phyloP scores from a whole-genome alignment of 1,284 basidiomycete species.

The Thecaphora frezii region DNA sequence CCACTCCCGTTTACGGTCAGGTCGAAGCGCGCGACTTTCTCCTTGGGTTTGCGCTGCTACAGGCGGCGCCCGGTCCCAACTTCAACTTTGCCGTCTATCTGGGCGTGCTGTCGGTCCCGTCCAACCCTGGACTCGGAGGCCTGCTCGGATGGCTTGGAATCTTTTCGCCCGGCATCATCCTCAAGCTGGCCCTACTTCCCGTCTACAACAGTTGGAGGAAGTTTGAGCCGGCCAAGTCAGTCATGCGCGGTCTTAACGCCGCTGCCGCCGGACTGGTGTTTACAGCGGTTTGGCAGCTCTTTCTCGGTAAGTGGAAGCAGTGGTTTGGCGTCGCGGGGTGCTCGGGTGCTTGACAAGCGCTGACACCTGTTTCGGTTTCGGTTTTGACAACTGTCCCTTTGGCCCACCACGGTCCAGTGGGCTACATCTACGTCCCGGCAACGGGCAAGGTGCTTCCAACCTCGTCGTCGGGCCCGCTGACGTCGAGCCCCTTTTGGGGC shows the following conservation, averaged over 20 bases:
- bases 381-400: background rate
- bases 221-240: slow-evolving; percentile 60
- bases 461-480: slow-evolving; percentile 58
- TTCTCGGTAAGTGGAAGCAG: slow-evolving; percentile 49
- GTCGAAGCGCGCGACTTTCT: slow-evolving; percentile 66
- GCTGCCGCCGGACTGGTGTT: slow-evolving; percentile 66
- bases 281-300: slow-evolving; percentile 66
- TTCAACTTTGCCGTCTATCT: slow-evolving; percentile 68
- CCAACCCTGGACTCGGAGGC: slow-evolving; percentile 61
- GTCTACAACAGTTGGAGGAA: slow-evolving; percentile 63
- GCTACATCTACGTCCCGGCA: slow-evolving; percentile 56
- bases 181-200: slow-evolving; percentile 65
- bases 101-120: slow-evolving; percentile 62
- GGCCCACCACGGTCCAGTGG: slow-evolving; percentile 15
- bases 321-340: too few species aligned
- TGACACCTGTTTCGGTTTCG: too few species aligned
- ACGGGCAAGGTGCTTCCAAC: slow-evolving; percentile 20
- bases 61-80: slow-evolving; percentile 64
- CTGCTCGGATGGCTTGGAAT: slow-evolving; percentile 61
- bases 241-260: slow-evolving; percentile 66
- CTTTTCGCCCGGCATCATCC: slow-evolving; percentile 62
- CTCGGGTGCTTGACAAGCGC: background rate
- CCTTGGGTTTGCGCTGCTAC: slow-evolving; percentile 66
- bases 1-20: slow-evolving; percentile 57
- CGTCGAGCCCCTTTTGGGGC: slow-evolving; percentile 62